Evolutionary conservation across 2,329 filamentous ascomycete genomes (phyloP).

Genomic region (Colletotrichum endophyticum): DNA sequence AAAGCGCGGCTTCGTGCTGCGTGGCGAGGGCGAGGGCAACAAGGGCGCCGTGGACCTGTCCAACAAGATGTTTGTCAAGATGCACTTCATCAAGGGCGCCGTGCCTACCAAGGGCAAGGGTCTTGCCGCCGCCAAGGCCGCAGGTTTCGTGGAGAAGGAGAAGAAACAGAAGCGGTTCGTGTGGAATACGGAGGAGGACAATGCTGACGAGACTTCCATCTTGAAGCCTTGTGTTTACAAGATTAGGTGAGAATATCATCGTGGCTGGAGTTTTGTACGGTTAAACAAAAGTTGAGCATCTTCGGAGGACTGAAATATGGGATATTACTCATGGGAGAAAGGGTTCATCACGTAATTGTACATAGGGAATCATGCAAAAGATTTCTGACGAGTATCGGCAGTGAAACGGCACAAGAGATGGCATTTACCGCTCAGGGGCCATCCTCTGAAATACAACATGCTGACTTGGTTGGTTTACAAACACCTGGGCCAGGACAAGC

Average conservation of each 20-base stretch:
- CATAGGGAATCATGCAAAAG: neutral
- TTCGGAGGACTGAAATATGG: neutral
- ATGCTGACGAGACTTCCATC: slow-evolving; percentile 66
- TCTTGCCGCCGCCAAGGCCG: slow-evolving; percentile 63
- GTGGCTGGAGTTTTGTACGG: neutral
- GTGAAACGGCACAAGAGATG: neutral
- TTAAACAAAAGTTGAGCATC: neutral
- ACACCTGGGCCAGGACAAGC: neutral
- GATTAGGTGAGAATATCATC: slow-evolving; percentile 61
- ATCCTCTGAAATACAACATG: neutral
- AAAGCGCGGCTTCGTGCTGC: slow-evolving; percentile 84
- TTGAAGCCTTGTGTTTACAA: slow-evolving; percentile 98
- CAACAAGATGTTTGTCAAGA: slow-evolving; percentile 98
- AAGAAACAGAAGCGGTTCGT: slow-evolving; percentile 61
- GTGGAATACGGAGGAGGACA: slow-evolving; percentile 58
- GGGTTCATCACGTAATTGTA: neutral
- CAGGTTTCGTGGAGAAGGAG: slow-evolving; percentile 47
- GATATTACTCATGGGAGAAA: neutral
- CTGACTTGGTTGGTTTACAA: neutral
- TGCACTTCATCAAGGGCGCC: slow-evolving; percentile 90
- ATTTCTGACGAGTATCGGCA: neutral
- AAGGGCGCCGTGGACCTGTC: slow-evolving; percentile 72
- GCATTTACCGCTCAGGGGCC: neutral
- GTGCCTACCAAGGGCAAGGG: slow-evolving; percentile 79
- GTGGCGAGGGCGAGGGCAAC: slow-evolving; percentile 55